Conservation (phyloP, 1,139 yeast species). For the Candida pseudocylindracea region DNA sequence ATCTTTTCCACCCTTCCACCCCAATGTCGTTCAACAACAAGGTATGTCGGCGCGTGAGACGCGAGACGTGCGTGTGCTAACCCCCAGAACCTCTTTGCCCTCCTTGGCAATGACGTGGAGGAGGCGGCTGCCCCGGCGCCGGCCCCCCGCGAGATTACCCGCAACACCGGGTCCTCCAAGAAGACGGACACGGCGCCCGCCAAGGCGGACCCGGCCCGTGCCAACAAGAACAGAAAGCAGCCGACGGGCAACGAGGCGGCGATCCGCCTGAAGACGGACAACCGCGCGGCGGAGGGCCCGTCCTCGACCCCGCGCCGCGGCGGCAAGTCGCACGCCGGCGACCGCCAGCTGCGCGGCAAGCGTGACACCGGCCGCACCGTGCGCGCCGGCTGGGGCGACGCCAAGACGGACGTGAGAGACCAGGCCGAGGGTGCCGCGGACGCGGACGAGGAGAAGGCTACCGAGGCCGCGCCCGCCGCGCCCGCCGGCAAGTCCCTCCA, state of each 20-base stretch:
- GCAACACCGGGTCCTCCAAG: slow-evolving; percentile 68
- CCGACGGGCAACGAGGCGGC: slow-evolving; percentile 84
- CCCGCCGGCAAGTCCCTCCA: slow-evolving; percentile 39
- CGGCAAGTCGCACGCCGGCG: slow-evolving; percentile 34
- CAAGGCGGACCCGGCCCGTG: slow-evolving; percentile 61
- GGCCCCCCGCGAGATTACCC: slow-evolving; percentile 51
- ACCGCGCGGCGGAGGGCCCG: slow-evolving; percentile 47
- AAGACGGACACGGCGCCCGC: slow-evolving; percentile 76
- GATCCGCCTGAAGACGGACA: slow-evolving; percentile 50
- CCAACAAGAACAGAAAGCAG: slow-evolving; percentile 49
- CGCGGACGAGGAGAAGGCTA: slow-evolving; percentile 24
- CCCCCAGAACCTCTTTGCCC: slow-evolving; percentile 22
- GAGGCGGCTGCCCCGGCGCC: slow-evolving; percentile 33
- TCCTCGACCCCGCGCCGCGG: slow-evolving; percentile 27
- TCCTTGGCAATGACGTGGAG: slow-evolving; percentile 64
- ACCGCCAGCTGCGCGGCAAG: slow-evolving; percentile 79
- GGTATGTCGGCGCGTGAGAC: slow-evolving; percentile 13
- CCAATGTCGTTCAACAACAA: slow-evolving; percentile 25
- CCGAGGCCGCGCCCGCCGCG: slow-evolving; percentile 14
- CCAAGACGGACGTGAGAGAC: slow-evolving; percentile 30
- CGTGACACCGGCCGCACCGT: slow-evolving; percentile 70
- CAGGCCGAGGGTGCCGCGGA: slow-evolving; percentile 43
- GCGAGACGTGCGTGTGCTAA: slow-evolving; percentile 1
- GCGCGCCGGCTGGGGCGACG: slow-evolving; percentile 69
- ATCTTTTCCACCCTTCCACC: slow-evolving; percentile 1